Evolutionary conservation across 2,329 filamentous ascomycete genomes (phyloP).

Genomic region (Paecilomyces niveus): DNA sequence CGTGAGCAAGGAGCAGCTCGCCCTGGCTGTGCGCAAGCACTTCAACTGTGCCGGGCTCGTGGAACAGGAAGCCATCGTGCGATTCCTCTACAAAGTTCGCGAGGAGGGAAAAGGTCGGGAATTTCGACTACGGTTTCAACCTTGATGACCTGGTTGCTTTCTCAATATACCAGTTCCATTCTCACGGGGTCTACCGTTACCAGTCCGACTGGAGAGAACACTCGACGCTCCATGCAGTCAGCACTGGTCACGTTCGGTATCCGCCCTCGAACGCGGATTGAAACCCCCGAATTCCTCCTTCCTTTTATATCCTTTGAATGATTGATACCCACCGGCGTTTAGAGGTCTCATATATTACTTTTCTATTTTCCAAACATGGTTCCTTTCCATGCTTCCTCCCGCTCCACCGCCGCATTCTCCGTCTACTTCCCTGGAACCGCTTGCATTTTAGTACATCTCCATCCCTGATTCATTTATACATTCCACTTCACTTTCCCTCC

Average conservation of each 20-base stretch:
- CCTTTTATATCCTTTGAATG: background rate
- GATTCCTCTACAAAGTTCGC: slow-evolving; percentile 43
- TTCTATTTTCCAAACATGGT: background rate
- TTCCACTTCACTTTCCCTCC: background rate
- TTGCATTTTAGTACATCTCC: background rate
- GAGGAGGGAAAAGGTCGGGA: slow-evolving; percentile 35
- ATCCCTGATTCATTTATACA: background rate
- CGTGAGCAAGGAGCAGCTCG: slow-evolving; percentile 36
- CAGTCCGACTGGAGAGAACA: background rate
- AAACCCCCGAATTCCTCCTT: background rate
- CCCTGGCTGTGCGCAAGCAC: slow-evolving; percentile 38
- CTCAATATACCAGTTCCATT: background rate
- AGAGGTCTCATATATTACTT: background rate
- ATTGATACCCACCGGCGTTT: background rate
- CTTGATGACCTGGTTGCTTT: slow-evolving; percentile 14
- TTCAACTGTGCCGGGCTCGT: slow-evolving; percentile 41
- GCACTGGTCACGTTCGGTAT: background rate
- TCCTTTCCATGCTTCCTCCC: background rate
- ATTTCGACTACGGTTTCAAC: slow-evolving; percentile 36
- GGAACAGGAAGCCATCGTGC: slow-evolving; percentile 42
- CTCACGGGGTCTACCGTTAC: background rate
- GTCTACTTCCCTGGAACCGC: background rate
- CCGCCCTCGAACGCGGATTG: background rate
- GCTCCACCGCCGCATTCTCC: background rate
- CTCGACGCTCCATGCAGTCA: background rate